phyloP scores from a whole-genome alignment of 2,329 filamentous ascomycete species.

The Neurospora sp. region DNA sequence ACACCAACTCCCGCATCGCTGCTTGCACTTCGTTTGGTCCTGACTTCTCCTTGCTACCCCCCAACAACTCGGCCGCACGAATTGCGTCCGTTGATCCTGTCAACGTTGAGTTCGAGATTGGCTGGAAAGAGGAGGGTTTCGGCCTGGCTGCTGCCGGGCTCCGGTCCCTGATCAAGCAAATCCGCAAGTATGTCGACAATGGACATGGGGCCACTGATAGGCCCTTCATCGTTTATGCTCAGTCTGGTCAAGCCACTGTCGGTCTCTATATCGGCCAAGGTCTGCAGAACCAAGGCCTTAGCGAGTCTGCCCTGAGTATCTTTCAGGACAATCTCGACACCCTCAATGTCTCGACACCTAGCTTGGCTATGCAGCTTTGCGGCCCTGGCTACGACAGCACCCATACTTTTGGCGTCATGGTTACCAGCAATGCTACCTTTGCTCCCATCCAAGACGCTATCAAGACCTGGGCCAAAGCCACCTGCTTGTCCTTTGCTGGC shows the following conservation, averaged over 20 bases:
- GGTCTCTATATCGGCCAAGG: constrained; percentile 27
- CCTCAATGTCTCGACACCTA: constrained; percentile 14
- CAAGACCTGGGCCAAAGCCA: constrained; percentile 21
- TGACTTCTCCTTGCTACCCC: background rate
- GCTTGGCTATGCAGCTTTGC: constrained; percentile 29
- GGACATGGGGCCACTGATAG: constrained; percentile 3
- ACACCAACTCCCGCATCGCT: constrained; percentile 18
- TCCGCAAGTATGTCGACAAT: constrained; percentile 3
- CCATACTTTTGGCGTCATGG: constrained; percentile 26
- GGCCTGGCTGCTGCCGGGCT: constrained; percentile 1
- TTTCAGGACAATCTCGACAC: constrained; percentile 19
- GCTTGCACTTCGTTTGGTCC: constrained; percentile 22
- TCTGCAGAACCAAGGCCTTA: constrained; percentile 20
- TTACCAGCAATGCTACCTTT: constrained; percentile 24
- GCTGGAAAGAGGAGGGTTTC: background rate
- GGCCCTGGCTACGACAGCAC: constrained; percentile 19
- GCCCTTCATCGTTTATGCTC: constrained; percentile 8
- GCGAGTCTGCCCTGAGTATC: constrained; percentile 18
- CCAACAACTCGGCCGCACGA: background rate
- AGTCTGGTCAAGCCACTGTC: constrained; percentile 4
- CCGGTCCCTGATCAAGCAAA: constrained; percentile 5
- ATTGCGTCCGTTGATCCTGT: constrained; percentile 7
- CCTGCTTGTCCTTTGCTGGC: constrained; percentile 18
- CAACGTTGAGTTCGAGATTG: constrained; percentile 10
- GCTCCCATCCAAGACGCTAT: constrained; percentile 21